Base-by-base conservation (phyloP, 2,329 filamentous ascomycete genomes). In the Penicillium sp. region DNA sequence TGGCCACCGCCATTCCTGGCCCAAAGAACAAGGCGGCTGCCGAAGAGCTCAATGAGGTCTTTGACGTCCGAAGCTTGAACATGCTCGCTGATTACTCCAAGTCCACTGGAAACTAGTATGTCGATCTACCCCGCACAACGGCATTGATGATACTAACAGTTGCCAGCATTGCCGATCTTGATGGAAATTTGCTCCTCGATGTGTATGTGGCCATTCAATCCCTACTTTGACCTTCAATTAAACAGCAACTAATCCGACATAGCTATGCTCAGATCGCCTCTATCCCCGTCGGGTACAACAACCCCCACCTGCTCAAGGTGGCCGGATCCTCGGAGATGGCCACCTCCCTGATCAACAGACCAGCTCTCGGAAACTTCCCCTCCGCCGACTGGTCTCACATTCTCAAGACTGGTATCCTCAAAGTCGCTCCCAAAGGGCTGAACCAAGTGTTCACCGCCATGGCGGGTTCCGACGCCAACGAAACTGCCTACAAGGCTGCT, bases 241-340 rank as follows among this genome's bases (percentile, higher is more conserved):
- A 19, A 15, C 21, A 9, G 26, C 19, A 31, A 26, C 61, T 66
- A 56, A 66, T 51, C n/a, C 5, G n/a, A 44, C 38, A 46, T 67
- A 90, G 89, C 62, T 94, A 94, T 74, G 91, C 93, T 56, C 93
- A 97, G 80, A 97, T 97, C 73, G 93, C 93, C 66, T 96, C 92
- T 47, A 97, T 97, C 70, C 91, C 93, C 3, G 84, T 97, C 50
- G 93, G 93, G 64, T 97, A 97, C 86, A 96, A 94, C 85, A 97
- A 97, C 82, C 89, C 91, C 7, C 80, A 84, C 67, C 85, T 97
- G 65, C 82, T 86, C 68, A 83, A 88, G 70, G 88, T 89, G 38
- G 91, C 91, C 29, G 85, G 86, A 64, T 90, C 89, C 60, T 88
- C 89, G 26, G 90, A 93, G 71, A 96, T 96, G 91, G 82, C 88